phyloP scores from a whole-genome alignment of 192 early-diverging fungal genomes.

The Umbelopsis isabellina region DNA sequence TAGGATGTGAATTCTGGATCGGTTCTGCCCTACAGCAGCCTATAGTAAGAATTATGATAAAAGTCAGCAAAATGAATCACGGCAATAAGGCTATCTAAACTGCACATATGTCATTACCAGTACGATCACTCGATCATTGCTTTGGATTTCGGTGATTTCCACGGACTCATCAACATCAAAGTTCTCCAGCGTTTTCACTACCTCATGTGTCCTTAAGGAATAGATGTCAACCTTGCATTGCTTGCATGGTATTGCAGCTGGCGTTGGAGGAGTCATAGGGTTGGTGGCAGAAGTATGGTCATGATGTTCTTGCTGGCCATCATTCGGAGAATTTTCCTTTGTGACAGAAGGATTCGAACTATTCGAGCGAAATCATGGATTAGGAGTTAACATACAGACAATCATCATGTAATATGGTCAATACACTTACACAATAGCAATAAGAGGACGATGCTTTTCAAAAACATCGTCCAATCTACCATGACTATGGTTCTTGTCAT shows the following conservation, averaged over 20 bases:
- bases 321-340: background rate
- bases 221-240: constrained; percentile 48
- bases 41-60: background rate
- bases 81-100: background rate
- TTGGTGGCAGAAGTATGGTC: background rate
- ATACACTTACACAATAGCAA: constrained; percentile 41
- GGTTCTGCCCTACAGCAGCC: constrained; percentile 20
- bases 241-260: background rate
- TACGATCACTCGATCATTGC: constrained; percentile 62
- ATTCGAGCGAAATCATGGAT: background rate
- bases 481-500: background rate
- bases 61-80: background rate
- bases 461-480: background rate
- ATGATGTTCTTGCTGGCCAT: background rate
- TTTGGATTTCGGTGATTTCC: constrained; percentile 51
- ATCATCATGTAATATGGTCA: no score
- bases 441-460: constrained; percentile 27
- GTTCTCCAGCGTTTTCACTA: constrained; percentile 53
- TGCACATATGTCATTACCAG: constrained; percentile 51
- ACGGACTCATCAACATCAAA: constrained; percentile 42
- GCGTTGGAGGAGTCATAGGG: background rate
- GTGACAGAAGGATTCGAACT: constrained; percentile 20
- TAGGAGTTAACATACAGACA: background rate
- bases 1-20: constrained; percentile 50
- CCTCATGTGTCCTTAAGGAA: constrained; percentile 57